phyloP scores from a whole-genome alignment of 164 flowering plant genomes.

The Santalum album region DNA sequence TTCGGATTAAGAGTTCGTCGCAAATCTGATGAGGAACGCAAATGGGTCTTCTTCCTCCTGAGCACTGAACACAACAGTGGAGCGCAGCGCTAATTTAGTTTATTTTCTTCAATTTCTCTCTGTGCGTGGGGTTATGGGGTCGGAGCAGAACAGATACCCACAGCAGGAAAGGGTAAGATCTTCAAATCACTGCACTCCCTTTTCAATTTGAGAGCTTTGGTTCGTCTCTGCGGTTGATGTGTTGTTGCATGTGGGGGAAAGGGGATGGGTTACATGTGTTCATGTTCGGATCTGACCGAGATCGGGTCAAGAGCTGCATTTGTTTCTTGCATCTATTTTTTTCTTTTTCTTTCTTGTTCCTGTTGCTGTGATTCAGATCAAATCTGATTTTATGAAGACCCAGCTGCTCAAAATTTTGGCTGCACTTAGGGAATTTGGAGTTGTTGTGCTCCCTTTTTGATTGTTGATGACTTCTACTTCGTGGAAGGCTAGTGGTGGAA shows the following conservation, averaged over 20 bases:
- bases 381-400: too few species aligned
- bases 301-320: background rate
- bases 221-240: background rate
- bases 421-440: background rate
- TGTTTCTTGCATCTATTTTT: background rate
- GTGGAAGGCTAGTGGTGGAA: too few species aligned
- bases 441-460: background rate
- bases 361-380: background rate
- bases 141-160: conserved; percentile 33
- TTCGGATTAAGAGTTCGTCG: background rate
- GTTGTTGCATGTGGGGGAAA: too few species aligned
- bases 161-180: conserved; percentile 21
- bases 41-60: background rate
- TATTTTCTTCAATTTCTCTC: background rate
- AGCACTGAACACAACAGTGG: too few species aligned
- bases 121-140: conserved; percentile 15
- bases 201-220: background rate
- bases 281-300: background rate
- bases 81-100: too few species aligned
- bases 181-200: background rate
- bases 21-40: background rate
- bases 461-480: too few species aligned
- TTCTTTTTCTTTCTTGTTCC: background rate
- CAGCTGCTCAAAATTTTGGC: too few species aligned
- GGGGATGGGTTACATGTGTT: background rate